Base-by-base conservation (phyloP, 345 rosid species). In the Durio zibethinus region DNA sequence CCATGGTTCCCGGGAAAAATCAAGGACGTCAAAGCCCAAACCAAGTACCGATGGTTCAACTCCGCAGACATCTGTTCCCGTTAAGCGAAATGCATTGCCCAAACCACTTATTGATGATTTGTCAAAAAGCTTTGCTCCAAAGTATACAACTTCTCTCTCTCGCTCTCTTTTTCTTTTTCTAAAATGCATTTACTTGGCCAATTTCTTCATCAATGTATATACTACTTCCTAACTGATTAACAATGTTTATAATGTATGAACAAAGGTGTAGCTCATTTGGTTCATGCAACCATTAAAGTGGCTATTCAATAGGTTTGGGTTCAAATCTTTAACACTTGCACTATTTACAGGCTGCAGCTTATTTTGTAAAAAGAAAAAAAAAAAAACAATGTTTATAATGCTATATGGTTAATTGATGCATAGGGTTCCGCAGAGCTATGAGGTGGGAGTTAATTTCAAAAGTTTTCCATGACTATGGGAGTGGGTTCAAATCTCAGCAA, bases 1-100 rank as follows among this genome's bases (percentile, higher is more conserved):
- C 63, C 91, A 82, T 81, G 86, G 87, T 73, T 75, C 83, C 40
- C 82, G 85, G 78, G 90, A 93, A 53, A 94, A 88, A 86, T 74
- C 89, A 66, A 83, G 91, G 67, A 73, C 89, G 5, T 72, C 78
- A 1, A 91, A 88, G 79, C 65, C 86, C 6, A 91, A 90, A 87
- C 80, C 85, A 2, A 82, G 62, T 77, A 35, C 84, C 53, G 88
- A 83, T 78, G 80, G 64, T 74, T 71, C 76, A 31, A 74, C 80
- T 45, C 67, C 77, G 8, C 74, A 53, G 40, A 18, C 60, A 23
- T 59, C 84, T 33, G 77, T 83, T 79, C 31, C 84, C 23, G 54
- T 64, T 74, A 64, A 64, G 47, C 78, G 36, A 48, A 81, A 70
- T 66, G 78, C 79, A 20, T 74, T 82, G 18, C 73, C 75, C 4